Evolutionary conservation across 306 rosid genomes (phyloP).

Genomic region (peach (Prunus persica)): DNA sequence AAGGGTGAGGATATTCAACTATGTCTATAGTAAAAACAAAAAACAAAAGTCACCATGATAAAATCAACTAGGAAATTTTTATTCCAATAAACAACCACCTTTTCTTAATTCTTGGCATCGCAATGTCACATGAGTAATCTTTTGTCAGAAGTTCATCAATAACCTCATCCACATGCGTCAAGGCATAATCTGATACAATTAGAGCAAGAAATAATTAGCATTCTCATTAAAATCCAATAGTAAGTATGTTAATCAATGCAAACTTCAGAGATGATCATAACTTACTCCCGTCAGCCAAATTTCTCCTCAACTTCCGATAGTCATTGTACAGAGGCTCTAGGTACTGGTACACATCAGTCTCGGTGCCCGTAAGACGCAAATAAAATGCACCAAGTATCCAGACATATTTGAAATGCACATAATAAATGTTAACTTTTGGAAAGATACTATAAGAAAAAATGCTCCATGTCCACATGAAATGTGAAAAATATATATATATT

Average conservation of each 20-base stretch:
- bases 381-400: slow-evolving; percentile 92
- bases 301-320: slow-evolving; percentile 70
- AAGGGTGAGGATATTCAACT: too few species aligned
- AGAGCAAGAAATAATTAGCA: slow-evolving; percentile 13
- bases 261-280: neutral
- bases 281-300: slow-evolving; percentile 78
- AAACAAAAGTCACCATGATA: too few species aligned
- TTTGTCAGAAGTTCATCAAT: slow-evolving; percentile 89
- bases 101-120: slow-evolving; percentile 86
- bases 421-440: neutral
- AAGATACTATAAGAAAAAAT: neutral
- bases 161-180: slow-evolving; percentile 96
- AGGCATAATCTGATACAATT: slow-evolving; percentile 51
- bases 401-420: slow-evolving; percentile 54
- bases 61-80: neutral
- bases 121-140: slow-evolving; percentile 92
- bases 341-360: slow-evolving; percentile 78
- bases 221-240: neutral
- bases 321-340: slow-evolving; percentile 90
- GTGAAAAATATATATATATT: neutral
- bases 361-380: slow-evolving; percentile 86
- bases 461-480: neutral
- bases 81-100: slow-evolving; percentile 38
- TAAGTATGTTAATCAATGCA: neutral
- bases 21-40: too few species aligned